Percentiles rank a stretch among this genome's conserved stretches.
phyloP scores from a whole-genome alignment of 1,284 basidiomycete species.

The Pholiota adiposa region DNA sequence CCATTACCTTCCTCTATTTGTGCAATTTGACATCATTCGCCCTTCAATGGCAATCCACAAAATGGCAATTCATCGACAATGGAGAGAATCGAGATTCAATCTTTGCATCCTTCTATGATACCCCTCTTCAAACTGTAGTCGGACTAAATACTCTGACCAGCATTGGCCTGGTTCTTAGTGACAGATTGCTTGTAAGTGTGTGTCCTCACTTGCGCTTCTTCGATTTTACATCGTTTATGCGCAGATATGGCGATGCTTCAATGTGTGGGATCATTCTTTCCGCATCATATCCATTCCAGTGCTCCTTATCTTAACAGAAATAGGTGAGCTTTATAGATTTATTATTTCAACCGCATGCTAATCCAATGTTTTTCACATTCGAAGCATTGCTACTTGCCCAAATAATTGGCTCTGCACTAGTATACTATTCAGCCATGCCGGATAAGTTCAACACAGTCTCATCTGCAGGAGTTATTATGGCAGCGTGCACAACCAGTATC shows the following conservation, averaged over 20 bases:
- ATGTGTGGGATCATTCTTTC: background rate
- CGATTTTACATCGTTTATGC: background rate
- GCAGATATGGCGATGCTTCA: background rate
- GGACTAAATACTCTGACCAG: background rate
- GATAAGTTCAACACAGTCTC: background rate
- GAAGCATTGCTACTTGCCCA: background rate
- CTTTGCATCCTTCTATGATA: background rate
- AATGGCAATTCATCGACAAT: background rate
- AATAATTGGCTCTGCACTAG: background rate
- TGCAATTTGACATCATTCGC: background rate
- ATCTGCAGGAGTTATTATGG: background rate
- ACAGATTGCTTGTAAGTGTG: background rate
- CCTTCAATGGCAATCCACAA: background rate
- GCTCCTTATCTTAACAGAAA: background rate
- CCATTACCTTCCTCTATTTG: background rate
- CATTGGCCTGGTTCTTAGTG: background rate
- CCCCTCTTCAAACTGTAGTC: background rate
- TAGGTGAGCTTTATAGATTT: background rate
- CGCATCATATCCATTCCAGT: background rate
- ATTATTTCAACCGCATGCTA: too few species aligned
- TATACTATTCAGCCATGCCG: background rate
- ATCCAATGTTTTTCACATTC: too few species aligned
- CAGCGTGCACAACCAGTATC: background rate
- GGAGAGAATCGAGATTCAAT: background rate
- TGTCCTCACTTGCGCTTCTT: background rate